Base-by-base conservation (phyloP, 1,284 basidiomycete genomes). In the Fomitiporia mediterranea region DNA sequence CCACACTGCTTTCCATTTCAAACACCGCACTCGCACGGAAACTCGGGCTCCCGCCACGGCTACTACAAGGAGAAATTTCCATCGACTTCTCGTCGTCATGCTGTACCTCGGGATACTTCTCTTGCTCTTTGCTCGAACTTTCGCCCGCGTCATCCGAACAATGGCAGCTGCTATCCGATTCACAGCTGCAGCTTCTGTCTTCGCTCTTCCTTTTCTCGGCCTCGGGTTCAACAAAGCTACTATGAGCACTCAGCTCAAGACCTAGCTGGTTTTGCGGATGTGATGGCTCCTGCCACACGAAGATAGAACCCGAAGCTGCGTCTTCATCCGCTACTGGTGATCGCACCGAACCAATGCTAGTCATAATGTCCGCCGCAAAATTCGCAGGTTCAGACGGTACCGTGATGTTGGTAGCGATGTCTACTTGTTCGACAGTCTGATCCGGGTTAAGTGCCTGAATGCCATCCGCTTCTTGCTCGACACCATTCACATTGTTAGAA, bases 231-330 rank as follows among this genome's bases (percentile, higher is more conserved):
- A 17, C 30, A 48, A 27, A 52, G 32, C 23, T 39, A 17, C 23
- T 17, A 9, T 15, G 38, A 28, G 44, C 52, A 34, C 19, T 38
- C 28, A 43, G 13, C 27, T 56, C 51, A 27, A 58, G 51, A 3
- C 56, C 56, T 9, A 58, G 30, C 27, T 58, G 56, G 21, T 58
- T 58, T 27, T 54, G 51, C n/a, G 56, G 56, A 19, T 49, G 48
- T 7, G 56, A 58, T 47, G 56, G 56, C 37, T 53, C 52, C 25
- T 30, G 34, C 37, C 37, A 51, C 13, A 38, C n/a, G 32, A 32
- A 53, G 15, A 23, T 43, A 13, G 43, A 38, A 49, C 27, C 32
- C 11, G 37, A 51, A 25, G 21, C 23, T 38, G 17, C 27, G 11
- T 23, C 44, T 15, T 42, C 52, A 9, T 44, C 52, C 6, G 28